These are phyloP conservation scores for Harrya chromipes DNA, from an alignment of 768 basidiomycete species.

Conservation along the genomic window DNA sequence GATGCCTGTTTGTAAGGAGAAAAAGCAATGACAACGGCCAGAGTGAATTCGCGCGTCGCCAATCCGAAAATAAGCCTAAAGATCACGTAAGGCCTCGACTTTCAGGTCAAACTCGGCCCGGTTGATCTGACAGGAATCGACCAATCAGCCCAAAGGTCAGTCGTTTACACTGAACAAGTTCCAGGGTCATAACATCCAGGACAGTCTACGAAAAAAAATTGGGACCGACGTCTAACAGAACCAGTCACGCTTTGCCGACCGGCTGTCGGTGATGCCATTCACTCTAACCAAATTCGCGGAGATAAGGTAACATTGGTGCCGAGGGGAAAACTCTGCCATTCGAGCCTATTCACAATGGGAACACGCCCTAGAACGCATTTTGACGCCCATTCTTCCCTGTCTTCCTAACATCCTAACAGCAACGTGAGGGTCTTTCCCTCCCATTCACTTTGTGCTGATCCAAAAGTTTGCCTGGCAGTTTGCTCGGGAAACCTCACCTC, in stretches of 20 bases:
- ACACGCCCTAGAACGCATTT: background rate
- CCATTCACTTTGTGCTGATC: slow-evolving; percentile 6
- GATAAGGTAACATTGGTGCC: slow-evolving; percentile 12
- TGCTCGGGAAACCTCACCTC: background rate
- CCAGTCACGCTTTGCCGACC: slow-evolving; percentile 7
- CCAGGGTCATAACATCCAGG: background rate
- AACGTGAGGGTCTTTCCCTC: slow-evolving; percentile 3
- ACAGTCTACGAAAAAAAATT: no score
- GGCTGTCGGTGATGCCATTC: slow-evolving; percentile 3
- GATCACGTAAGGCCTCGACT: background rate
- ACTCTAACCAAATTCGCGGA: slow-evolving; percentile 22
- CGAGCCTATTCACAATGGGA: slow-evolving; percentile 12
- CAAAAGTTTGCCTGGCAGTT: background rate
- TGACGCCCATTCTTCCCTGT: background rate
- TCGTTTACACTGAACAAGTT: background rate
- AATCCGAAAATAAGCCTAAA: no score
- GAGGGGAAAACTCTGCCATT: slow-evolving; percentile 1
- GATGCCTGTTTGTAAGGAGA: no score
- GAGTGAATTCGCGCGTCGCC: no score
- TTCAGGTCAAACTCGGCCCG: background rate
- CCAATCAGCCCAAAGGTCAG: background rate
- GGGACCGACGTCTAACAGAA: no score
- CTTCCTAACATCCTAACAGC: slow-evolving; percentile 10
- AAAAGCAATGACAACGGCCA: no score
- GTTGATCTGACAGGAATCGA: background rate